phyloP scores from a whole-genome alignment of 176 grass and related monocot genomes.

The Cenchrus purpureus region DNA sequence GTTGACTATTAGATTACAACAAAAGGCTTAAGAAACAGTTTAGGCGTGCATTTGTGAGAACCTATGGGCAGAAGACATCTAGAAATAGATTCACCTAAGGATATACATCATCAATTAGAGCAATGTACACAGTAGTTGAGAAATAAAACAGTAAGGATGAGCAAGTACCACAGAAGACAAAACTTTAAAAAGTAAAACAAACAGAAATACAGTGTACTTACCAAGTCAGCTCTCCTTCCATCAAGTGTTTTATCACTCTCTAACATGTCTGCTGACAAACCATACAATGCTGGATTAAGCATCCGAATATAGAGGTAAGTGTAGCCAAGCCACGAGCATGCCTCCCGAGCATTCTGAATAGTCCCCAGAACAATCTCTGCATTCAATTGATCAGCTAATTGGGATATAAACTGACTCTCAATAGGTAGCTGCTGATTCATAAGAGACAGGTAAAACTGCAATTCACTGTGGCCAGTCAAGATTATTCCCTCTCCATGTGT shows the following conservation, averaged over 20 bases:
- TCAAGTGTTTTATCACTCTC: conserved; percentile 80
- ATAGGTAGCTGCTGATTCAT: conserved; percentile 98
- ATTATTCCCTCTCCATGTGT: conserved; percentile 97
- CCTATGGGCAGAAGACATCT: too few species aligned
- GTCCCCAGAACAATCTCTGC: conserved; percentile 95
- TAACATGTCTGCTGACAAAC: conserved; percentile 74
- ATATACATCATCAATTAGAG: too few species aligned
- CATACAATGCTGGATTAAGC: conserved; percentile 94
- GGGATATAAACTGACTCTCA: conserved; percentile 94
- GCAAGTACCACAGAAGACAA: too few species aligned
- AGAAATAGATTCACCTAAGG: too few species aligned
- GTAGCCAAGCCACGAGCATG: conserved; percentile 90
- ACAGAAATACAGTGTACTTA: conserved; percentile 49
- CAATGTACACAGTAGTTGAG: too few species aligned
- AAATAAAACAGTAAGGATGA: too few species aligned
- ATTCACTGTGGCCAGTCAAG: conserved; percentile 84
- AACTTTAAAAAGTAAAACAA: conserved; percentile 13
- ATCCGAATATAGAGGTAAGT: conserved; percentile 93
- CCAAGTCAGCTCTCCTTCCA: conserved; percentile 93
- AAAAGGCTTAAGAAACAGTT: too few species aligned
- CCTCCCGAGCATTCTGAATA: conserved; percentile 90
- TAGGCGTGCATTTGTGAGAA: too few species aligned
- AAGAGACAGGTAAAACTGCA: conserved; percentile 94
- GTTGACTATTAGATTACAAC: too few species aligned
- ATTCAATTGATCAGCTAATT: conserved; percentile 88